Base-by-base conservation (phyloP, 73 alveolate species). In the Paraurostyla sp. region DNA sequence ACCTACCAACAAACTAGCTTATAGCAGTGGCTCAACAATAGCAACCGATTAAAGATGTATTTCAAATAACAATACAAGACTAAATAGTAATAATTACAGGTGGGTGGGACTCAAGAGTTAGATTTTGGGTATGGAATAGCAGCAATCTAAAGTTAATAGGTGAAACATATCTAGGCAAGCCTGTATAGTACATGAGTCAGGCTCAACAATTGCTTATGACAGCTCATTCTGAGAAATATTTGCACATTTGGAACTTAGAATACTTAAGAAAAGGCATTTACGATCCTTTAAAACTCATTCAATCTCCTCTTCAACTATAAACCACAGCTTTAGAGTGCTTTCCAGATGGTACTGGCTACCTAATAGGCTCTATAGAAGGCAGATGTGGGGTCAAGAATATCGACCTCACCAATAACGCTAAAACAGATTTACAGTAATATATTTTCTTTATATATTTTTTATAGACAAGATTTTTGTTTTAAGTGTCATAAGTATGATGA, bases 301-400 rank as follows among this genome's bases (percentile, higher is more conserved):
- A 49, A 16, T 89, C 95, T 25, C 98, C 97, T 50, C 92, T 95
- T 76, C 95, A 92, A 75, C 88, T 83, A 86, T 96, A 93, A 82
- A 97, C 99, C 23, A 90, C 99, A 62, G 71, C 90, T 62, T 87
- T 93, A 16, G 86, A 92, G 60, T 83, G 91, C 89, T 95, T 97
- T 38, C 97, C 99, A 18, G 98, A 97, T 87, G 97, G 94, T 85
- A 90, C 91, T 20, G 99, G 99, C 40, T 97, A 89, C 78, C 97
- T 98, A 0, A 97, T 94, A 56, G 98, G 99, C 0, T 95, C 99
- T 18, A 93, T 97, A 16, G 99, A 95, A 89, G 99, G 99, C 11
- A 92, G 98, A 82, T 95, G 97, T 43, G 97, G 98, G 49, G 92
- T 95, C 35, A 95, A 96, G 71, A 88, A 97, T 94, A 89, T 97